Evolutionary conservation across 2,329 filamentous ascomycete species (phyloP).

Genomic region (Penicillium sclerotiorum): DNA sequence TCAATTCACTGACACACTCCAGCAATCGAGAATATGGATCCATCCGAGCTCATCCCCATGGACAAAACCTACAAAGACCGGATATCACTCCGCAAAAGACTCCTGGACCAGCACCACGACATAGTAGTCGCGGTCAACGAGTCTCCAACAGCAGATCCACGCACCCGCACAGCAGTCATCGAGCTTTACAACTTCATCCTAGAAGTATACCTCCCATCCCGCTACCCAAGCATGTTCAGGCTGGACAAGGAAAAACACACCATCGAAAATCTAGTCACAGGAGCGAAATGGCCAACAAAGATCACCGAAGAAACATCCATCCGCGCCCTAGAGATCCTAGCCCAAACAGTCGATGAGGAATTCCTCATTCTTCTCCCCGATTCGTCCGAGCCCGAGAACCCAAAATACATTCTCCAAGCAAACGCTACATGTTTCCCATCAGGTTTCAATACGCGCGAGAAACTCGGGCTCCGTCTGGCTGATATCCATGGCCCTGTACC

Average conservation of each 20-base stretch:
- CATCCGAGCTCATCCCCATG: conserved; percentile 60
- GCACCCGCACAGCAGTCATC: conserved; percentile 45
- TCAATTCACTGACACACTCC: not conserved
- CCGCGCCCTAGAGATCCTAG: conserved; percentile 40
- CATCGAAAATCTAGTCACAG: conserved; percentile 6
- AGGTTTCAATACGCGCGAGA: conserved; percentile 60
- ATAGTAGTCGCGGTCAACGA: conserved; percentile 44
- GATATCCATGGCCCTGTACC: conserved; percentile 64
- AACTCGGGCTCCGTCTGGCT: conserved; percentile 55
- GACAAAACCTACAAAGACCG: conserved; percentile 62
- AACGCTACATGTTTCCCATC: conserved; percentile 60
- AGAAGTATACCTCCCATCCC: conserved; percentile 57
- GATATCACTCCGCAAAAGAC: conserved; percentile 51
- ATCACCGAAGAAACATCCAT: not conserved
- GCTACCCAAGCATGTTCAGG: conserved; percentile 59
- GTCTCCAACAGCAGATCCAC: conserved; percentile 35
- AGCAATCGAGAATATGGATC: conserved; percentile 57
- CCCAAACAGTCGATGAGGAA: conserved; percentile 60
- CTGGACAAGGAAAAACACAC: conserved; percentile 39
- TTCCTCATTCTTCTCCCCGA: conserved; percentile 61
- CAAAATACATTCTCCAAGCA: conserved; percentile 58
- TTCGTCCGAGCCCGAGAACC: conserved; percentile 17
- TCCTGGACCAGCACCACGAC: conserved; percentile 49
- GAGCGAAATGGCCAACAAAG: not conserved
- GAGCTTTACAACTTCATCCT: conserved; percentile 55